Evolutionary conservation across 2,329 filamentous ascomycete genomes (phyloP).

Genomic region (Alternaria sp.): DNA sequence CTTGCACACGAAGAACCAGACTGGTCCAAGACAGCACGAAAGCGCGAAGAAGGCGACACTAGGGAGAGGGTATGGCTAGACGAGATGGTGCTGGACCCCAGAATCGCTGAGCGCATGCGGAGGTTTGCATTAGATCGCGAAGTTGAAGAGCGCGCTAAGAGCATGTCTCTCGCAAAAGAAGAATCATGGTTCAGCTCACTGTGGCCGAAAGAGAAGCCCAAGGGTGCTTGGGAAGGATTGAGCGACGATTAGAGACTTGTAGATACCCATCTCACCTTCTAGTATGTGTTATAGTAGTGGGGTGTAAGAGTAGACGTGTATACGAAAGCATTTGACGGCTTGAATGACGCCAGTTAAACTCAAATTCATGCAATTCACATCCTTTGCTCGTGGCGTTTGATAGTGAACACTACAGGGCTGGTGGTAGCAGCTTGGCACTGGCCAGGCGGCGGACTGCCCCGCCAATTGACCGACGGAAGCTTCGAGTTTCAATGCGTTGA

Average conservation of each 20-base stretch:
- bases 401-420: background rate
- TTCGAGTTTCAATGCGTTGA: slow-evolving; percentile 26
- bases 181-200: slow-evolving; percentile 38
- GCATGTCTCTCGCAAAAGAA: slow-evolving; percentile 18
- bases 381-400: background rate
- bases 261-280: slow-evolving; percentile 28
- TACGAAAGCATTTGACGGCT: slow-evolving; percentile 27
- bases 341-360: slow-evolving; percentile 16
- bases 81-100: slow-evolving; percentile 74
- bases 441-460: slow-evolving; percentile 15
- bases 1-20: slow-evolving; percentile 76
- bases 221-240: slow-evolving; percentile 41
- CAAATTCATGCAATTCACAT: background rate
- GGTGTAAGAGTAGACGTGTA: slow-evolving; percentile 40
- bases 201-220: slow-evolving; percentile 44
- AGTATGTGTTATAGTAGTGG: slow-evolving; percentile 23
- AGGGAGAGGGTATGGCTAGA: slow-evolving; percentile 73
- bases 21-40: slow-evolving; percentile 81
- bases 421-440: slow-evolving; percentile 18
- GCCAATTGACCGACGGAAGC: slow-evolving; percentile 29
- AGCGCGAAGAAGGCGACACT: slow-evolving; percentile 58
- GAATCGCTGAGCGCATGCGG: slow-evolving; percentile 80
- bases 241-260: slow-evolving; percentile 31
- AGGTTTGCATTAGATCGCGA: slow-evolving; percentile 73
- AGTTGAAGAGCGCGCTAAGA: slow-evolving; percentile 69